Percentiles rank a stretch among this genome's conserved stretches.
phyloP scores from a whole-genome alignment of 164 flowering plant genomes.

The Platanus orientalis region DNA sequence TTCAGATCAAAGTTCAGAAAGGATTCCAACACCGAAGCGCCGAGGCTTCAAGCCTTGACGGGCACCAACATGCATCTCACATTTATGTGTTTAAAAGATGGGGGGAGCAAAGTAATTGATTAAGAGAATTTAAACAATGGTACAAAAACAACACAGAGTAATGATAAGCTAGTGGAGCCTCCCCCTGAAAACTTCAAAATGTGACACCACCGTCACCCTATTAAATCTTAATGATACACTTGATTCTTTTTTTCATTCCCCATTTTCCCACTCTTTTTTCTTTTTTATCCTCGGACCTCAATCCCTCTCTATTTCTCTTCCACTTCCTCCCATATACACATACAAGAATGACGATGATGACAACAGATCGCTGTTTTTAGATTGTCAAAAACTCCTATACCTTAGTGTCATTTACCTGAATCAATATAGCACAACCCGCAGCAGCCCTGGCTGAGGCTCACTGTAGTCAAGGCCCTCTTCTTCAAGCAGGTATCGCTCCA shows the following conservation, averaged over 20 bases:
- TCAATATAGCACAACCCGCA: slow-evolving; percentile 85
- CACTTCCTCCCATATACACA: slow-evolving; percentile 42
- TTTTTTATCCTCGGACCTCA: slow-evolving; percentile 6
- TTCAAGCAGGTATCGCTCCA: slow-evolving; percentile 79
- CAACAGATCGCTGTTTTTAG: slow-evolving; percentile 13
- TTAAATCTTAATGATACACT: slow-evolving; percentile 21
- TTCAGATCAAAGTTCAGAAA: too few species aligned
- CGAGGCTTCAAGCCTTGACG: too few species aligned
- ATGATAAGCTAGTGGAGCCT: background rate
- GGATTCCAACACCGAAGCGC: too few species aligned
- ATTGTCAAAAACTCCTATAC: slow-evolving; percentile 30
- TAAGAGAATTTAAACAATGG: background rate
- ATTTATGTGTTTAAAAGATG: background rate
- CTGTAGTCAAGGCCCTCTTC: slow-evolving; percentile 84
- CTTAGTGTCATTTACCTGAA: slow-evolving; percentile 20
- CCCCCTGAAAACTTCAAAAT: slow-evolving; percentile 26
- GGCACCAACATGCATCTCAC: background rate
- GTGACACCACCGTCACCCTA: slow-evolving; percentile 21
- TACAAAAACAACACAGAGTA: background rate
- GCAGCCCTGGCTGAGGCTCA: slow-evolving; percentile 93
- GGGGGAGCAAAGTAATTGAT: background rate
- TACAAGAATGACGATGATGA: slow-evolving; percentile 41
- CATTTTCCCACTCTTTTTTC: background rate
- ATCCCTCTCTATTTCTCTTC: slow-evolving; percentile 14
- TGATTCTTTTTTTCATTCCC: background rate